Conservation (phyloP, 306 rosid species). For the Senna siamea region DNA sequence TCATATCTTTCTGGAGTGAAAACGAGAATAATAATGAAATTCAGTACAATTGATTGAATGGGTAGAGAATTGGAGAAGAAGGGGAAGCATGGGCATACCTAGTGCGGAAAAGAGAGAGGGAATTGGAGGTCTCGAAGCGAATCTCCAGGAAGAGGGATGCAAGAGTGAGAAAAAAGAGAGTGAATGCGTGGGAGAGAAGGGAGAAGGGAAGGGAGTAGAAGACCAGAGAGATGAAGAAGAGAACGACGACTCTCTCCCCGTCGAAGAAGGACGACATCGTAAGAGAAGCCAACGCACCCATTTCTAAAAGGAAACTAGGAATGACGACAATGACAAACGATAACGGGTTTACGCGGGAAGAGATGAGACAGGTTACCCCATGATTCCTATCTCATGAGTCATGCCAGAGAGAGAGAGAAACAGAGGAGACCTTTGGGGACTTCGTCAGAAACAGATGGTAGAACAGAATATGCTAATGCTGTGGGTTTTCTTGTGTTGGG, state of each 20-base stretch:
- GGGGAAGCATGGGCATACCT: constrained; percentile 45
- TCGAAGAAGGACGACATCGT: constrained; percentile 41
- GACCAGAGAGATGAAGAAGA: constrained; percentile 60
- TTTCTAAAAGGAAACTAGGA: background rate
- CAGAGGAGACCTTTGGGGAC: background rate
- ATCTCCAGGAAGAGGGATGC: constrained; percentile 74
- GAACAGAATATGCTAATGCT: background rate
- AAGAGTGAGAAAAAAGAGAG: constrained; percentile 76
- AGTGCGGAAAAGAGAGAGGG: constrained; percentile 53
- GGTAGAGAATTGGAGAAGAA: background rate
- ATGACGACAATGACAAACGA: background rate
- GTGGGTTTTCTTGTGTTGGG: background rate
- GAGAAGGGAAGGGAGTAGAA: constrained; percentile 72
- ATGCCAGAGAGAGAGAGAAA: background rate
- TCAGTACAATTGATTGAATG: background rate
- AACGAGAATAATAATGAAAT: background rate
- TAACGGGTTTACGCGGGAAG: constrained; percentile 21
- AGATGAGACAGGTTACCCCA: background rate
- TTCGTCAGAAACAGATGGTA: background rate
- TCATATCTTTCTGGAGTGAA: background rate
- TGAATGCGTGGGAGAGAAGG: constrained; percentile 70
- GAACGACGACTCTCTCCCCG: constrained; percentile 81
- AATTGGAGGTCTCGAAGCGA: constrained; percentile 53
- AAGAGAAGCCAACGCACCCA: constrained; percentile 43
- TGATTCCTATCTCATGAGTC: background rate